Evolutionary conservation across 2,329 filamentous ascomycete species (phyloP).

Genomic region (Botrytis cinerea): DNA sequence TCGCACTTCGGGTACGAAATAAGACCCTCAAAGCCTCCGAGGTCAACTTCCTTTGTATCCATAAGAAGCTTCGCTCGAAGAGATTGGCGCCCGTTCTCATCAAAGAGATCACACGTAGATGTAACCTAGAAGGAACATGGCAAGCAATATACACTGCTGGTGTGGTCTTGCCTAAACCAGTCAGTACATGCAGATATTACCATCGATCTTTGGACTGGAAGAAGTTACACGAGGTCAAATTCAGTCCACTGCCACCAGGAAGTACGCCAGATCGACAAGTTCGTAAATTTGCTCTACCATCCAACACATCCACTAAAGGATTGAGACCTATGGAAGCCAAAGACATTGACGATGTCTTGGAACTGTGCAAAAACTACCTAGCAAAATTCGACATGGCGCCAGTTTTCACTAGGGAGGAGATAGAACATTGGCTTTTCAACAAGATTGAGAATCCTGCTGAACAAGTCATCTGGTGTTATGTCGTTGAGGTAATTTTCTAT

Average conservation of each 20-base stretch:
- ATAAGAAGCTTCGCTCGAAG: slow-evolving; percentile 96
- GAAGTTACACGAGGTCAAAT: slow-evolving; percentile 92
- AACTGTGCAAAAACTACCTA: slow-evolving; percentile 76
- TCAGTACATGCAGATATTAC: slow-evolving; percentile 93
- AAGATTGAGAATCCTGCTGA: slow-evolving; percentile 66
- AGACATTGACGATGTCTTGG: slow-evolving; percentile 75
- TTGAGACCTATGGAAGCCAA: slow-evolving; percentile 77
- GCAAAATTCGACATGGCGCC: slow-evolving; percentile 81
- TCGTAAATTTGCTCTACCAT: slow-evolving; percentile 80
- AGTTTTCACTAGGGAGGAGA: slow-evolving; percentile 75
- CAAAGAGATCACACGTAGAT: slow-evolving; percentile 93
- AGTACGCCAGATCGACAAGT: slow-evolving; percentile 87
- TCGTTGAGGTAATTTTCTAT: slow-evolving; percentile 66
- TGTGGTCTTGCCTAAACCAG: slow-evolving; percentile 83
- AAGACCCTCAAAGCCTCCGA: slow-evolving; percentile 78
- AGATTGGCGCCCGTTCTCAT: slow-evolving; percentile 91
- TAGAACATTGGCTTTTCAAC: slow-evolving; percentile 84
- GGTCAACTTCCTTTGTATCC: slow-evolving; percentile 97
- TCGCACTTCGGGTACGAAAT: slow-evolving; percentile 76
- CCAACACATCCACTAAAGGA: slow-evolving; percentile 69
- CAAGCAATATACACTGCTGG: slow-evolving; percentile 97
- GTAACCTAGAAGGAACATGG: slow-evolving; percentile 83
- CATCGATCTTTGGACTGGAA: slow-evolving; percentile 94
- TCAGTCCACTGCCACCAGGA: slow-evolving; percentile 80
- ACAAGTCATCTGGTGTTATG: slow-evolving; percentile 90